Evolutionary conservation across 305 asterid genomes (phyloP).

Genomic region (Rubia tinctorum): DNA sequence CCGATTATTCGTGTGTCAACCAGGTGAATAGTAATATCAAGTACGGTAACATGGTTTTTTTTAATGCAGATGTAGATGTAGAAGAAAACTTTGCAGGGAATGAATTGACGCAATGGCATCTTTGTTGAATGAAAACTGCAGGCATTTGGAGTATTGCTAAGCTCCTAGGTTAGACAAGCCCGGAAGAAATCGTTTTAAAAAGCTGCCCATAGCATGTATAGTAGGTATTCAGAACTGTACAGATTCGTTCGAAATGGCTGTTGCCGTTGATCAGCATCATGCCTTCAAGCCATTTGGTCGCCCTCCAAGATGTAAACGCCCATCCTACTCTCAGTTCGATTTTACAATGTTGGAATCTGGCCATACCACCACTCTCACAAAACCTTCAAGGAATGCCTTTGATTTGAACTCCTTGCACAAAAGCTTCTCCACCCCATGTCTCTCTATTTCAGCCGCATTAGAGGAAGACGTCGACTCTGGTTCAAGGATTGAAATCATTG

Average conservation of each 20-base stretch:
- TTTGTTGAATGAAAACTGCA: conserved; percentile 29
- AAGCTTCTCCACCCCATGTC: conserved; percentile 81
- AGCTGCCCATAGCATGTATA: conserved; percentile 67
- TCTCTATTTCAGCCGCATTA: conserved; percentile 40
- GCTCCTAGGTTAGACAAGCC: conserved; percentile 66
- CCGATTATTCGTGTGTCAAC: conserved; percentile 34
- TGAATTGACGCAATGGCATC: background rate
- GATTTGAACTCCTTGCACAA: conserved; percentile 52
- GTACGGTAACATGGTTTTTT: too few relatives aligned
- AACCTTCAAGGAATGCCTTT: conserved; percentile 35
- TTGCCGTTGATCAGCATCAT: conserved; percentile 67
- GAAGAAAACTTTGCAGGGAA: too few relatives aligned
- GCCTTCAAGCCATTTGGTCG: conserved; percentile 69
- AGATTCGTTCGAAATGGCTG: conserved; percentile 67
- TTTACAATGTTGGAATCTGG: conserved; percentile 48
- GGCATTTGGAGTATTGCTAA: conserved; percentile 56
- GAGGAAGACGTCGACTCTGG: conserved; percentile 35
- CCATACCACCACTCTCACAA: conserved; percentile 27
- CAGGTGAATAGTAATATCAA: conserved; percentile 36
- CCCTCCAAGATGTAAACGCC: conserved; percentile 76
- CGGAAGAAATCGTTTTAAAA: conserved; percentile 43
- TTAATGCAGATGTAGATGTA: too few relatives aligned
- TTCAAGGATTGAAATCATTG: conserved; percentile 62
- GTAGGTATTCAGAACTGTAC: conserved; percentile 43
- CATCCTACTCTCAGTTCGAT: conserved; percentile 76